Base-by-base conservation (phyloP, 2,329 filamentous ascomycete genomes). In the Colletotrichum tanaceti region DNA sequence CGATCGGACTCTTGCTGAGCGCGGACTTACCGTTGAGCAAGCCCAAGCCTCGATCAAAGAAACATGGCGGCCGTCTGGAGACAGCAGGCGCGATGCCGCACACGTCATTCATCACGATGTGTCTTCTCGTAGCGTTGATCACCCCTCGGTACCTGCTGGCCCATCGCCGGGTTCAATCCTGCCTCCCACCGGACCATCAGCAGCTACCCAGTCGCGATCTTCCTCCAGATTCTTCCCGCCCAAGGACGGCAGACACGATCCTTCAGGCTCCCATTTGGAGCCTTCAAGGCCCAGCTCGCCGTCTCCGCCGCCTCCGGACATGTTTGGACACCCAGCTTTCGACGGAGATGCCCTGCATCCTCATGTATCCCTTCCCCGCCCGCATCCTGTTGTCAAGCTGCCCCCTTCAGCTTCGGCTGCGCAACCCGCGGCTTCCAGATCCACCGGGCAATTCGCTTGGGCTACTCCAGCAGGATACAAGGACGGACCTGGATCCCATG, bases 301-400 rank as follows among this genome's bases (percentile, higher is more conserved):
- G 18, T 91, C 90, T 4, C 91, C 91, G 0, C 92, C 92, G 4
- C 92, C 93, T 54, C 91, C 91, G 0, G 89, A 88, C 22, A 89
- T 88, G 78, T 85, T 87, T 70, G 89, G 86, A 11, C 92, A 94
- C 74, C 92, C 92, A 6, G 92, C 86, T 2, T 93, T 92, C 72
- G 88, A 90, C 72, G 90, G 91, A 38, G 87, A 93, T 73, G 82
- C 81, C 1, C 80, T 81, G 41, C 88, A 86, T 67, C 92, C 92
- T 4, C 86, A 90, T 65, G 91, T 94, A 9, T 89, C 87, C 43
- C 80, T 94, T 10, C 92, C 92, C 0, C 87, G 83, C 44, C 88
- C 89, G 9, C 86, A 90, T 63, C 93, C 93, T 39, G 87, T 93
- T 32, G 94, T 98, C 14, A 93, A 91, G 75, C 85, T 98, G 4